These are phyloP conservation scores for Penicillium nucicola DNA, from an alignment of 495 filamentous ascomycete species.

Conservation along the genomic window DNA sequence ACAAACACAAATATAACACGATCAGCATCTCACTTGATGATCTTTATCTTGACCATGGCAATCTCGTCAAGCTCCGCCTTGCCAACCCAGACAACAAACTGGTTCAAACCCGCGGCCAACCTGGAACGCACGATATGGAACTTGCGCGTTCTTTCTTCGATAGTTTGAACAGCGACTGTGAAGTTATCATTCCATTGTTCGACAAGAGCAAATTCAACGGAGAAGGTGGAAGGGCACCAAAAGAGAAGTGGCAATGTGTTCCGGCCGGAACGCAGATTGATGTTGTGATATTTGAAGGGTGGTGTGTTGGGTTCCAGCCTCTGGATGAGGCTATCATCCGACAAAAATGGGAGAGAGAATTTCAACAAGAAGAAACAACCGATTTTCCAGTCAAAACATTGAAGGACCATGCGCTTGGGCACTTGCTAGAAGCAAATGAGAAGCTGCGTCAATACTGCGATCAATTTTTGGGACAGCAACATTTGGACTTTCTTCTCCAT, in stretches of 20 bases:
- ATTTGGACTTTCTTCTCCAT: slow-evolving; percentile 16
- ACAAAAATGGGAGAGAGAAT: background rate
- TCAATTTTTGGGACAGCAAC: slow-evolving; percentile 11
- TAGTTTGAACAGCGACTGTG: background rate
- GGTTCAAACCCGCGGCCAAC: slow-evolving; percentile 12
- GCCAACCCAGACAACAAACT: slow-evolving; percentile 12
- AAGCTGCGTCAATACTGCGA: slow-evolving; percentile 13
- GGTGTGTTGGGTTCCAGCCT: slow-evolving; percentile 18
- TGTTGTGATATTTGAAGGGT: slow-evolving; percentile 17
- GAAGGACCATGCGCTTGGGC: slow-evolving; percentile 12
- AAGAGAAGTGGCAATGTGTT: slow-evolving; percentile 6
- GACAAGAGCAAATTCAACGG: slow-evolving; percentile 20
- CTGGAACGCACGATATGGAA: slow-evolving; percentile 12
- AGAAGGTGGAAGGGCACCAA: slow-evolving; percentile 12
- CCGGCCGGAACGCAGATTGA: slow-evolving; percentile 3
- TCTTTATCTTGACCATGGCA: slow-evolving; percentile 14
- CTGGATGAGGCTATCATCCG: background rate
- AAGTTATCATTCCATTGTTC: slow-evolving; percentile 11
- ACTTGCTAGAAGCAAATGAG: slow-evolving; percentile 7
- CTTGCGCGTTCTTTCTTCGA: slow-evolving; percentile 13
- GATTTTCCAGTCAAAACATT: slow-evolving; percentile 9
- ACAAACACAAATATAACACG: slow-evolving; percentile 5
- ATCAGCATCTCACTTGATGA: slow-evolving; percentile 18
- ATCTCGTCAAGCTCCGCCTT: slow-evolving; percentile 4
- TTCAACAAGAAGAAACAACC: background rate